These are phyloP conservation scores for Gynandropsis gynandra DNA, from an alignment of 345 rosid species.

Conservation along the genomic window DNA sequence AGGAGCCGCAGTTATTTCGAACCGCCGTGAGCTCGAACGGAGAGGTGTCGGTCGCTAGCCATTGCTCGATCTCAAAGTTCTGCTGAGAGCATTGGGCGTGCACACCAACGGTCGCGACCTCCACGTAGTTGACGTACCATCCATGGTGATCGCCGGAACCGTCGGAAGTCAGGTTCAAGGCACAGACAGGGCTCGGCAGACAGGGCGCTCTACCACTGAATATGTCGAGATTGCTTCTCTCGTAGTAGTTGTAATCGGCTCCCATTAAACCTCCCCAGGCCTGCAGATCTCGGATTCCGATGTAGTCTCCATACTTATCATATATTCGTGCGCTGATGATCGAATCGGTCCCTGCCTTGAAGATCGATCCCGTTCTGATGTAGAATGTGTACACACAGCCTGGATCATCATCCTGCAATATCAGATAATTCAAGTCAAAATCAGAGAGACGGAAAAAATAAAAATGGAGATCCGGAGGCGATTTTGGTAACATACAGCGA, in stretches of 20 bases:
- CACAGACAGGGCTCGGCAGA: slow-evolving; percentile 43
- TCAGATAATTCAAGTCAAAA: neutral
- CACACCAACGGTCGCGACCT: slow-evolving; percentile 52
- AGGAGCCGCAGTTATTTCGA: slow-evolving; percentile 39
- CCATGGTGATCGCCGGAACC: slow-evolving; percentile 71
- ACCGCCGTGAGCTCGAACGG: slow-evolving; percentile 59
- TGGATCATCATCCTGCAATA: slow-evolving; percentile 32
- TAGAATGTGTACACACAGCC: slow-evolving; percentile 69
- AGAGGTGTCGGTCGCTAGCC: slow-evolving; percentile 62
- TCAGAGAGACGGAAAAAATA: neutral
- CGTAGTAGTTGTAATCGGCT: slow-evolving; percentile 59
- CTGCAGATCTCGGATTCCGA: slow-evolving; percentile 39
- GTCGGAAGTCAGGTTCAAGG: slow-evolving; percentile 63
- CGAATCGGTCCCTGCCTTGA: slow-evolving; percentile 84
- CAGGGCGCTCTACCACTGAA: slow-evolving; percentile 72
- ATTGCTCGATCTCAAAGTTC: slow-evolving; percentile 73
- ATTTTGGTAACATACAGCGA: slow-evolving; percentile 20
- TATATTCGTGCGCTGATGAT: slow-evolving; percentile 42
- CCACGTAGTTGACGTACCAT: slow-evolving; percentile 80
- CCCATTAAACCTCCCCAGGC: slow-evolving; percentile 82
- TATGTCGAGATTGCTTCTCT: slow-evolving; percentile 80
- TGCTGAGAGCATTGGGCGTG: slow-evolving; percentile 45
- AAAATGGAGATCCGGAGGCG: neutral
- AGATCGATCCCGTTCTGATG: slow-evolving; percentile 72
- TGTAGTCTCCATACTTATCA: slow-evolving; percentile 34